These are phyloP conservation scores for Alternaria angustiovoidea DNA, from an alignment of 2,329 filamentous ascomycete genomes.

Conservation along the genomic window DNA sequence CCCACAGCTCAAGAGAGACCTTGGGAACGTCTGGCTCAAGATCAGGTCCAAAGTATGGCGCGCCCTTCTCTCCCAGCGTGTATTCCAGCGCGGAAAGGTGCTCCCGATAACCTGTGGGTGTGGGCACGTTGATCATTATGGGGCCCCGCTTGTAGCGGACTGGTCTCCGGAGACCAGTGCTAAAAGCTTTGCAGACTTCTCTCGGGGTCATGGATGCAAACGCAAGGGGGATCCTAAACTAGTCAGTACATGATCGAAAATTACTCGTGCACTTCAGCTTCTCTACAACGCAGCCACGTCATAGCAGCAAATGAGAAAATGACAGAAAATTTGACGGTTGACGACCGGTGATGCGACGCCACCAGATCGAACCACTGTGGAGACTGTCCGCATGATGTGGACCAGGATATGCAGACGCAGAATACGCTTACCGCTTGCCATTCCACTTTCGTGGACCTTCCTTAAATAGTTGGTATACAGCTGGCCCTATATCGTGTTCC, in stretches of 20 bases:
- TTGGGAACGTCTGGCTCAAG: conserved; percentile 70
- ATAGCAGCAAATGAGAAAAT: conserved; percentile 18
- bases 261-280: conserved; percentile 24
- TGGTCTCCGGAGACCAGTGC: conserved; percentile 76
- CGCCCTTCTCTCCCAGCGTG: conserved; percentile 65
- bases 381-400: conserved; percentile 29
- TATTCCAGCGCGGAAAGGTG: conserved; percentile 75
- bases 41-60: conserved; percentile 69
- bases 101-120: conserved; percentile 86
- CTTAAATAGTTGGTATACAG: conserved; percentile 93
- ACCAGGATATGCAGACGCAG: conserved; percentile 30
- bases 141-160: conserved; percentile 80
- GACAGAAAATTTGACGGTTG: conserved; percentile 19
- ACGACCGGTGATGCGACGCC: conserved; percentile 22
- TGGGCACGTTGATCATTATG: conserved; percentile 84
- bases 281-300: conserved; percentile 12
- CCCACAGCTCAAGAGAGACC: conserved; percentile 85
- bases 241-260: conserved; percentile 37
- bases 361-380: conserved; percentile 34
- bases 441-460: conserved; percentile 88
- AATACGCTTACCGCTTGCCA: conserved; percentile 66
- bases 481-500: conserved; percentile 93
- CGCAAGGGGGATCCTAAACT: conserved; percentile 78
- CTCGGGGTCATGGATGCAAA: conserved; percentile 87
- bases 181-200: conserved; percentile 83